These are phyloP conservation scores for Suillus plorans DNA, from an alignment of 768 basidiomycete species.

Conservation along the genomic window DNA sequence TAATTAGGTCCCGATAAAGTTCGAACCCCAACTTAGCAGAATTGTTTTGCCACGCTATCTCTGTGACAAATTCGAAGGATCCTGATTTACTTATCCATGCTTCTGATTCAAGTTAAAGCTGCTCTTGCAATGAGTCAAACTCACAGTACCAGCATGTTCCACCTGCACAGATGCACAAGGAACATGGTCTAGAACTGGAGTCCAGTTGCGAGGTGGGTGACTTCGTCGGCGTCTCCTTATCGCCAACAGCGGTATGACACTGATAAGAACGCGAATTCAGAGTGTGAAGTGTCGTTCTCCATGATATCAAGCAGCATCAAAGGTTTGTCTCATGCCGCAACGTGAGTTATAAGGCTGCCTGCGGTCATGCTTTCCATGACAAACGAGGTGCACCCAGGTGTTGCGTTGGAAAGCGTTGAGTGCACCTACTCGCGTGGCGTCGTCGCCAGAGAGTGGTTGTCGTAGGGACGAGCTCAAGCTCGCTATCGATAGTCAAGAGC, in stretches of 20 bases:
- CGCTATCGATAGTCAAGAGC: background rate
- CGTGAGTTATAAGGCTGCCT: background rate
- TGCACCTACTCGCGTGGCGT: slow-evolving; percentile 3
- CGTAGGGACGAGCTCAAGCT: background rate
- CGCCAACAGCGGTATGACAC: background rate
- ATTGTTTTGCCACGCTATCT: no score
- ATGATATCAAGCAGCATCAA: background rate
- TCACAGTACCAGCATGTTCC: no score
- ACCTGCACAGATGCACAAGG: no score
- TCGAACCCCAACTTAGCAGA: no score
- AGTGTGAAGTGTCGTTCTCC: background rate
- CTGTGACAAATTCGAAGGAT: no score
- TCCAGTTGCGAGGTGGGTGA: background rate
- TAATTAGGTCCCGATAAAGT: no score
- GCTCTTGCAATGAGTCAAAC: no score
- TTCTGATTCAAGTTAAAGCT: no score
- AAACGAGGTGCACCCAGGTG: slow-evolving; percentile 32
- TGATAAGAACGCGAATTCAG: background rate
- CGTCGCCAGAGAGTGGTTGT: background rate
- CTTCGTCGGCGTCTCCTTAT: background rate
- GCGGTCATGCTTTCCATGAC: background rate
- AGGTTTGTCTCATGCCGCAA: background rate
- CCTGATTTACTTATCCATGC: no score
- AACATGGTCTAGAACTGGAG: background rate
- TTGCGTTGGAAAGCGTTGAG: slow-evolving; percentile 16